Conservation (phyloP, 1,284 basidiomycete genomes). For the Ceratobasidium sp. region DNA sequence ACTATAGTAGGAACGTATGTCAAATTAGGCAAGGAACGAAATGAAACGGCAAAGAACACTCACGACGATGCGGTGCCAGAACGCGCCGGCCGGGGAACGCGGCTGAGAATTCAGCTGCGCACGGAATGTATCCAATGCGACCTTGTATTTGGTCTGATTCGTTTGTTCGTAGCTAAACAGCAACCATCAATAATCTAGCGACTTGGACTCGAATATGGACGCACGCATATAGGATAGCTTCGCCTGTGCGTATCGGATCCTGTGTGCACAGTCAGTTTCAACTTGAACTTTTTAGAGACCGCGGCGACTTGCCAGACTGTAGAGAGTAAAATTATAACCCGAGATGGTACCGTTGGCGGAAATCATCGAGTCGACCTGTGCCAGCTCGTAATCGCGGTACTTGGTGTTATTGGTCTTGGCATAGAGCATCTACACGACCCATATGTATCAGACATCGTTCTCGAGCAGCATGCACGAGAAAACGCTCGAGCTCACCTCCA, state of each 20-base stretch:
- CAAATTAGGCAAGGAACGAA: not conserved
- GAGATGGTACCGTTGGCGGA: conserved; percentile 30
- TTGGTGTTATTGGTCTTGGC: conserved; percentile 16
- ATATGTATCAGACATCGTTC: too few relatives aligned
- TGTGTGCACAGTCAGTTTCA: not conserved
- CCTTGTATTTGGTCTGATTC: conserved; percentile 41
- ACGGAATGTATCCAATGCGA: conserved; percentile 40
- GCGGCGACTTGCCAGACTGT: conserved; percentile 24
- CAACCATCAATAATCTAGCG: conserved; percentile 7
- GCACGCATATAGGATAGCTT: conserved; percentile 42
- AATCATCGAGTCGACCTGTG: conserved; percentile 36
- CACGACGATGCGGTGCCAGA: conserved; percentile 38
- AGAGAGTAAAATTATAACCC: conserved; percentile 35
- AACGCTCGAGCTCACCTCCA: conserved; percentile 34
- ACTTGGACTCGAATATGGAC: not conserved
- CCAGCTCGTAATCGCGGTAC: conserved; percentile 35
- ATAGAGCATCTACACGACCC: conserved; percentile 18
- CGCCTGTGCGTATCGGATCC: conserved; percentile 39
- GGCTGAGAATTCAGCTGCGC: conserved; percentile 32
- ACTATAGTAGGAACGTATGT: not conserved
- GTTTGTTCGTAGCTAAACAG: conserved; percentile 33
- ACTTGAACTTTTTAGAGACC: not conserved
- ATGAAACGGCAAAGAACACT: not conserved
- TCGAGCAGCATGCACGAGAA: too few relatives aligned
- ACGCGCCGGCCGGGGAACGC: conserved; percentile 35